These are phyloP conservation scores for Combretum micranthum DNA, from an alignment of 345 rosid genomes.

Conservation along the genomic window DNA sequence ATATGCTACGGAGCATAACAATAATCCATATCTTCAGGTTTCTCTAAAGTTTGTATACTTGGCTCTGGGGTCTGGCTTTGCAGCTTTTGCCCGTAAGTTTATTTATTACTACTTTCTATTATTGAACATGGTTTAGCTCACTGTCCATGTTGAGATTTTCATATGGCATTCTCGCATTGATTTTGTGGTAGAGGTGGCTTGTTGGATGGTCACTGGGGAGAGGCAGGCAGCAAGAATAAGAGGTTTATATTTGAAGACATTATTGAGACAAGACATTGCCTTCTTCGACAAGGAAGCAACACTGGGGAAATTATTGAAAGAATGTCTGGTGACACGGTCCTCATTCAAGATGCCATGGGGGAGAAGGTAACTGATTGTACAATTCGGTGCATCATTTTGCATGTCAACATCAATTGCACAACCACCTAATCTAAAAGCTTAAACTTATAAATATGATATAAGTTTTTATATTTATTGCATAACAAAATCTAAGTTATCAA, in stretches of 20 bases:
- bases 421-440: not conserved
- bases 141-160: not conserved
- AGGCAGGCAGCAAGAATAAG: slow-evolving; percentile 43
- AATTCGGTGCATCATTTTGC: not conserved
- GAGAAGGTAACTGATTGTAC: slow-evolving; percentile 31
- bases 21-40: slow-evolving; percentile 27
- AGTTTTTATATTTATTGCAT: not conserved
- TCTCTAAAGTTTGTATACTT: slow-evolving; percentile 61
- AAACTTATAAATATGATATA: slow-evolving; percentile 2
- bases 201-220: slow-evolving; percentile 51
- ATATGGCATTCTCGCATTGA: not conserved
- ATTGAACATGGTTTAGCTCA: not conserved
- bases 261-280: slow-evolving; percentile 41
- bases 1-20: not conserved
- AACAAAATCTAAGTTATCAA: not conserved
- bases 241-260: slow-evolving; percentile 27
- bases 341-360: slow-evolving; percentile 49
- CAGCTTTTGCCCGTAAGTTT: slow-evolving; percentile 70
- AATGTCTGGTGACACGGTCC: slow-evolving; percentile 49
- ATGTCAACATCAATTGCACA: not conserved
- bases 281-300: slow-evolving; percentile 41
- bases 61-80: slow-evolving; percentile 45
- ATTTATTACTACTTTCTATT: not conserved
- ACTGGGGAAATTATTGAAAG: slow-evolving; percentile 44
- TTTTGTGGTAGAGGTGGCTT: slow-evolving; percentile 34